phyloP scores from a whole-genome alignment of 2,329 filamentous ascomycete species.

The Incumbomyces lentus region DNA sequence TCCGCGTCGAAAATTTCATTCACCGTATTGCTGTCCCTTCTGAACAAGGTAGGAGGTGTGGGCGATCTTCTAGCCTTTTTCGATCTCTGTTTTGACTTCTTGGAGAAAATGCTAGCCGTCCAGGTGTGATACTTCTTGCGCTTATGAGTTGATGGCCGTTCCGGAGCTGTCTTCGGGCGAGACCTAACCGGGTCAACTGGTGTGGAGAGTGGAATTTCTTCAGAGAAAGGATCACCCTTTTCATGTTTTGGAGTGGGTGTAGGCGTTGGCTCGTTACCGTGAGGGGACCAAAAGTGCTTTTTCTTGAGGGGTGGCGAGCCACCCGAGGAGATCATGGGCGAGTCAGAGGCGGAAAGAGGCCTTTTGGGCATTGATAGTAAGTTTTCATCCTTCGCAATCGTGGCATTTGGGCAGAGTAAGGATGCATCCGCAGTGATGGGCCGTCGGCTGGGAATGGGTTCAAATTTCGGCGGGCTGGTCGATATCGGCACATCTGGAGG shows the following conservation, averaged over 20 bases:
- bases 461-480: background rate
- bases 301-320: constrained; percentile 21
- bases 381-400: constrained; percentile 7
- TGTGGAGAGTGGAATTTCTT: constrained; percentile 2
- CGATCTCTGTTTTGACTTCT: constrained; percentile 37
- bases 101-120: constrained; percentile 42
- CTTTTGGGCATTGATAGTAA: constrained; percentile 24
- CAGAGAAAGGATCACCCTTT: constrained; percentile 14
- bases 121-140: constrained; percentile 65
- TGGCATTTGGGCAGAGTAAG: constrained; percentile 14
- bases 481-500: constrained; percentile 18
- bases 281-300: constrained; percentile 23
- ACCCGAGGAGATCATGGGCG: constrained; percentile 15
- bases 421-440: constrained; percentile 36
- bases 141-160: constrained; percentile 37
- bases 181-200: constrained; percentile 12
- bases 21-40: constrained; percentile 30
- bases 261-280: constrained; percentile 24
- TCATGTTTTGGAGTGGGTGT: constrained; percentile 24
- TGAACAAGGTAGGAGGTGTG: constrained; percentile 34
- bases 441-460: constrained; percentile 22
- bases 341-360: constrained; percentile 31
- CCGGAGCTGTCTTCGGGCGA: constrained; percentile 23
- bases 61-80: constrained; percentile 34
- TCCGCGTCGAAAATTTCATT: constrained; percentile 41